A percentile compares a stretch with the other conserved stretches of the same genome.
These are phyloP conservation scores for Hibiscus syriacus DNA, from an alignment of 345 rosid species.

Conservation along the genomic window DNA sequence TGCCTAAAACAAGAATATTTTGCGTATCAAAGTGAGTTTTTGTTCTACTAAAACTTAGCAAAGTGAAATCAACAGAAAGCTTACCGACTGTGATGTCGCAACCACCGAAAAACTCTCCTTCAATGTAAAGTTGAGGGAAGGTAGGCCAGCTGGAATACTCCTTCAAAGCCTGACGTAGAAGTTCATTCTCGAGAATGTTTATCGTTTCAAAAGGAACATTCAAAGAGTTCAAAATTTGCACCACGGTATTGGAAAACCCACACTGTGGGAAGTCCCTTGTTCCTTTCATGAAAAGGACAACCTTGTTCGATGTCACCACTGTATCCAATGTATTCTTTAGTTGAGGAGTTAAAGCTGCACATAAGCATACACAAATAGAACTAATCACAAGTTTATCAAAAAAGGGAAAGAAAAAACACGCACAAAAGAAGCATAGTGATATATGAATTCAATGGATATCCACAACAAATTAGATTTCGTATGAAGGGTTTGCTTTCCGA, in stretches of 20 bases:
- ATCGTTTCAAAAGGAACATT: slow-evolving; percentile 76
- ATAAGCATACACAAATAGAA: background rate
- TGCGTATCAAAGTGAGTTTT: background rate
- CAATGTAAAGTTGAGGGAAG: slow-evolving; percentile 88
- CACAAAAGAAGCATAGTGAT: background rate
- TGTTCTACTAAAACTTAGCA: background rate
- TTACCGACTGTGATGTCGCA: slow-evolving; percentile 86
- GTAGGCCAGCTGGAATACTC: slow-evolving; percentile 96
- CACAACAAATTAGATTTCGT: background rate
- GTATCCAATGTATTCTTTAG: slow-evolving; percentile 67
- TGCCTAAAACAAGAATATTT: background rate
- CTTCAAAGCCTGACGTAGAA: slow-evolving; percentile 78
- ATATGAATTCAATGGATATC: background rate
- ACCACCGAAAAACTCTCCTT: slow-evolving; percentile 90
- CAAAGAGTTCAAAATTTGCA: slow-evolving; percentile 63
- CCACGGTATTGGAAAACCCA: slow-evolving; percentile 91
- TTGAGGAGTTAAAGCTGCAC: slow-evolving; percentile 53
- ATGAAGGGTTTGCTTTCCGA: background rate
- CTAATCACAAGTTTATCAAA: background rate
- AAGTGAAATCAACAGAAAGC: slow-evolving; percentile 1
- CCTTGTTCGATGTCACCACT: slow-evolving; percentile 63
- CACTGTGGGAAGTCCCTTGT: slow-evolving; percentile 85
- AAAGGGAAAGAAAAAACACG: too few species aligned
- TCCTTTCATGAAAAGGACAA: slow-evolving; percentile 87
- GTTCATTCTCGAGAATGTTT: slow-evolving; percentile 77